A percentile compares a stretch with the other conserved stretches of the same genome.
phyloP scores from a whole-genome alignment of 202 grass and related monocot species.

The Eragrostis tef region DNA sequence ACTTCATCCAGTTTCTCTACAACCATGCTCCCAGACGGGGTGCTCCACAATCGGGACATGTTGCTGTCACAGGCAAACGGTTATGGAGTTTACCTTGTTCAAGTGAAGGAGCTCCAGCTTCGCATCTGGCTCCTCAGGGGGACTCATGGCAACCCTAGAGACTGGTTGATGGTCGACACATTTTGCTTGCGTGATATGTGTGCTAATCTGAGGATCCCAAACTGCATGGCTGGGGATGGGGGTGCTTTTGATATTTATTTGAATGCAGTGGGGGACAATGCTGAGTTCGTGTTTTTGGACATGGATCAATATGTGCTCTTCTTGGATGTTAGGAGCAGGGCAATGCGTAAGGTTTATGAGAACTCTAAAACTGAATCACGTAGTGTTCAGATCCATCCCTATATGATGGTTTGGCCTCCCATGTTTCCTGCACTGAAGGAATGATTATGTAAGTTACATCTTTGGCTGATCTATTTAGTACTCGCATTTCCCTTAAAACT shows the following conservation, averaged over 20 bases:
- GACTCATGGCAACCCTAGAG: neutral
- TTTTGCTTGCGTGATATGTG: neutral
- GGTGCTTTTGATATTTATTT: neutral
- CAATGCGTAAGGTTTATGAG: neutral
- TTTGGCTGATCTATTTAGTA: neutral
- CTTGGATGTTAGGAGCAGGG: conserved; percentile 24
- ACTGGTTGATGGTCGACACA: conserved; percentile 20
- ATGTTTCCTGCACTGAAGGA: neutral
- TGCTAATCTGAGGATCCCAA: neutral
- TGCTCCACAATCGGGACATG: too few species aligned
- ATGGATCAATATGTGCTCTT: neutral
- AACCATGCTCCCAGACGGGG: neutral
- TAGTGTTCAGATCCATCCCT: neutral
- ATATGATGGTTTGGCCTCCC: neutral
- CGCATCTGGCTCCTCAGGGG: conserved; percentile 3
- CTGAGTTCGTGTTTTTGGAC: neutral
- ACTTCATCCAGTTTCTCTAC: neutral
- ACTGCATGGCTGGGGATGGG: neutral
- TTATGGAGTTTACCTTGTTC: conserved; percentile 6
- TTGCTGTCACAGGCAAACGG: neutral
- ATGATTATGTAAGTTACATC: neutral
- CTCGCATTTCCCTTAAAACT: neutral
- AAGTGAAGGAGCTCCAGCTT: neutral
- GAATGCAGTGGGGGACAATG: neutral
- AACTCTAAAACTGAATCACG: too few species aligned